A percentile compares a stretch with the other conserved stretches of the same genome.
Conservation (phyloP, 2,329 filamentous ascomycete genomes). For the Exophiala mesophila region DNA sequence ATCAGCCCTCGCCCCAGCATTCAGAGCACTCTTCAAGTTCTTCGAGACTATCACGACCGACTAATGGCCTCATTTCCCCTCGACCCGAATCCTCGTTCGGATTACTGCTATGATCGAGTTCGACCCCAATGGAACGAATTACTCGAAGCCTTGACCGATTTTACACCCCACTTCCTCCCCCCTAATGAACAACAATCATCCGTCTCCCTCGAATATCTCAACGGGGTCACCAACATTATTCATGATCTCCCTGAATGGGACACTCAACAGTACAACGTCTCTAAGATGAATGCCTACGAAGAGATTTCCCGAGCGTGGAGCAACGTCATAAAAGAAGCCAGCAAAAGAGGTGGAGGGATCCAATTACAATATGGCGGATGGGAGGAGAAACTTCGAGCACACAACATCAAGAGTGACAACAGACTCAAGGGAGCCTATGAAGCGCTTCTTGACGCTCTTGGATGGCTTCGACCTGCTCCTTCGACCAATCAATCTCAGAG, state of each 20-base stretch:
- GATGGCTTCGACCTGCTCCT: constrained; percentile 63
- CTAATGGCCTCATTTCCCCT: constrained; percentile 78
- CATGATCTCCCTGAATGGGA: constrained; percentile 90
- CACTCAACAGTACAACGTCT: constrained; percentile 77
- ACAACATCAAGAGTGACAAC: constrained; percentile 81
- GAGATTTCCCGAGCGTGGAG: constrained; percentile 94
- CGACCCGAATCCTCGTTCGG: constrained; percentile 75
- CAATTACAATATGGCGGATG: constrained; percentile 83
- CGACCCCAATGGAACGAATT: constrained; percentile 73
- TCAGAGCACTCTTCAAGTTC: constrained; percentile 69
- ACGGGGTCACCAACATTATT: constrained; percentile 84
- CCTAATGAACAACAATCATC: constrained; percentile 82
- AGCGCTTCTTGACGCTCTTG: constrained; percentile 67
- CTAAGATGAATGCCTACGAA: constrained; percentile 94
- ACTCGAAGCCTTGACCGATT: constrained; percentile 85
- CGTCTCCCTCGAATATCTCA: constrained; percentile 78
- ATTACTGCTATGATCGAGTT: constrained; percentile 93
- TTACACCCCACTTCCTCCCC: constrained; percentile 90
- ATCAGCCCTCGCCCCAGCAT: constrained; percentile 85
- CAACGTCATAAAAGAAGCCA: constrained; percentile 81
- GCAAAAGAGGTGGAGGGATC: constrained; percentile 86
- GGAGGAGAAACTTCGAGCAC: constrained; percentile 81
- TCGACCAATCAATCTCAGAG: constrained; percentile 29
- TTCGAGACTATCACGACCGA: constrained; percentile 73
- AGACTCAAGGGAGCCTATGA: constrained; percentile 75